These are phyloP conservation scores for Hyphopichia wangnamkhiaoensis DNA, from an alignment of 1,139 yeast species.

Conservation along the genomic window DNA sequence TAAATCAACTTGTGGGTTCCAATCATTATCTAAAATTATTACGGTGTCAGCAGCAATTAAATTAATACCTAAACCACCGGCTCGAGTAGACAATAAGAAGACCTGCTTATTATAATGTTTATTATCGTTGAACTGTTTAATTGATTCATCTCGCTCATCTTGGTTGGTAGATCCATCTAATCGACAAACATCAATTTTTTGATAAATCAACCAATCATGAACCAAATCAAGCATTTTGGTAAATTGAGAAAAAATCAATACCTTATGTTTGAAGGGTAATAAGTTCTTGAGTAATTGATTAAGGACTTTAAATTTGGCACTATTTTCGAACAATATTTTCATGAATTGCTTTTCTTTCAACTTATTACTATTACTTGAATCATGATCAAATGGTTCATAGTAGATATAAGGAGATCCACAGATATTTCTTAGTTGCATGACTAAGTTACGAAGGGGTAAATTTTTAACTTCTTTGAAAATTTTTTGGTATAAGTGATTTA, in stretches of 20 bases:
- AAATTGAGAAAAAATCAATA: slow-evolving; percentile 82
- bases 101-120: slow-evolving; percentile 34
- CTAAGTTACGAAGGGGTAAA: slow-evolving; percentile 54
- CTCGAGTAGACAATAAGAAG: slow-evolving; percentile 82
- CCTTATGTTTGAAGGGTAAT: slow-evolving; percentile 56
- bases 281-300: slow-evolving; percentile 61
- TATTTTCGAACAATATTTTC: slow-evolving; percentile 40
- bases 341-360: slow-evolving; percentile 23
- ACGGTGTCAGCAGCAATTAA: slow-evolving; percentile 88
- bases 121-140: slow-evolving; percentile 50
- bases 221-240: slow-evolving; percentile 74
- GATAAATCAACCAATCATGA: slow-evolving; percentile 58
- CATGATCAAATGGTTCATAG: slow-evolving; percentile 65
- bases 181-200: slow-evolving; percentile 51
- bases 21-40: slow-evolving; percentile 85
- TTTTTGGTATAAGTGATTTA: slow-evolving; percentile 16
- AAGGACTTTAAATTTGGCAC: slow-evolving; percentile 72
- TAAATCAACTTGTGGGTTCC: slow-evolving; percentile 96
- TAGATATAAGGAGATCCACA: slow-evolving; percentile 86
- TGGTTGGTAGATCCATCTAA: slow-evolving; percentile 78
- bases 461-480: slow-evolving; percentile 22
- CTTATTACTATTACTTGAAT: slow-evolving; percentile 1
- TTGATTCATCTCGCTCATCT: slow-evolving; percentile 63
- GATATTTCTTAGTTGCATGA: slow-evolving; percentile 81
- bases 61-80: slow-evolving; percentile 94